Evolutionary conservation across 306 rosid species (phyloP).

Genomic region (Rosa multiflora): DNA sequence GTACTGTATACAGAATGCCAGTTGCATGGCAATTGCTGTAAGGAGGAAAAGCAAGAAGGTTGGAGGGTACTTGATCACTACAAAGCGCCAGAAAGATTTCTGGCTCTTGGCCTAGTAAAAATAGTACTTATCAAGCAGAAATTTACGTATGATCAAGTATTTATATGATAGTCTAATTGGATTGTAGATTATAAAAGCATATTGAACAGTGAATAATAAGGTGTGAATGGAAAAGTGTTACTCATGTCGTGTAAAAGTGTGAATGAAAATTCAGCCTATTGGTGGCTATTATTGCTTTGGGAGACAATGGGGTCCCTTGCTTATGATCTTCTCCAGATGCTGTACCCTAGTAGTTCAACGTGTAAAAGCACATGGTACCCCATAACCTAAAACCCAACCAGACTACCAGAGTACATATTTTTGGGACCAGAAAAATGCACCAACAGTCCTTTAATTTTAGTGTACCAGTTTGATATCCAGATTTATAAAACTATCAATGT

Average conservation of each 20-base stretch:
- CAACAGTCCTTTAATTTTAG: no score
- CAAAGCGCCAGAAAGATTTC: conserved; percentile 94
- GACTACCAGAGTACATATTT: background rate
- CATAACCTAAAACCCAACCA: background rate
- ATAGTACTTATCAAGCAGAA: background rate
- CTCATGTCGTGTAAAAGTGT: background rate
- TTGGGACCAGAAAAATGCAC: background rate
- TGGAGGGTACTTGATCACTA: conserved; percentile 94
- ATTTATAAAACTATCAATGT: no score
- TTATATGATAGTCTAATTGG: conserved; percentile 22
- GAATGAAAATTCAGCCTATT: conserved; percentile 21
- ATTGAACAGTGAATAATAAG: conserved; percentile 28
- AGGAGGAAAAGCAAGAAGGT: conserved; percentile 73
- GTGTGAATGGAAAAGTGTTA: conserved; percentile 27
- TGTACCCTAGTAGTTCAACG: background rate
- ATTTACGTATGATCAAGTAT: background rate
- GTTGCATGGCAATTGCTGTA: conserved; percentile 94
- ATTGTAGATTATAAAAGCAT: conserved; percentile 37
- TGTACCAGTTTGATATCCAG: no score
- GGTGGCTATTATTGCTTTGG: conserved; percentile 3
- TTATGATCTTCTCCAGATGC: background rate
- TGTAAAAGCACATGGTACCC: conserved; percentile 18
- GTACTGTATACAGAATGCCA: conserved; percentile 85
- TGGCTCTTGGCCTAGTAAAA: conserved; percentile 76
- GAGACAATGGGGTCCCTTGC: conserved; percentile 18